Base-by-base conservation (phyloP, 257 asterid species). In the Solanum sejunctum region DNA sequence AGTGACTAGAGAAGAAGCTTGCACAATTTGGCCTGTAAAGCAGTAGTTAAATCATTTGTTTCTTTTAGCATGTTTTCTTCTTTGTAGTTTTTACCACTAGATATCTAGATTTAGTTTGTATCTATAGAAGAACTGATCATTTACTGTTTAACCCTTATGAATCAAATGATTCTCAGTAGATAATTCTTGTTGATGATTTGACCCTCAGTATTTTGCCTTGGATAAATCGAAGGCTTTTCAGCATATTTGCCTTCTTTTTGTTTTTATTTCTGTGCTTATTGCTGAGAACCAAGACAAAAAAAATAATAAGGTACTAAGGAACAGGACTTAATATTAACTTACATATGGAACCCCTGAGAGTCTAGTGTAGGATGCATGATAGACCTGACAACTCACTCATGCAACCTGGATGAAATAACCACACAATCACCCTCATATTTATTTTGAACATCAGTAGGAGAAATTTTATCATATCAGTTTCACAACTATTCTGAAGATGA, bases 341-440 rank as follows among this genome's bases (percentile, higher is more conserved):
- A 23, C 39, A 66, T 49, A 54, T 28, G 54, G 23, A 36, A 21
- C 21, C 69, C 41, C 18, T 49, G 60, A 83, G 43, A 26, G 23
- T 77, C 45, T 10, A 51, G 45, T 77, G 82, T 9, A 16, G 83
- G 17, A 52, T 52, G 63, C 83, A 52, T 78, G 83, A n/a, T 52
- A 56, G 83, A 78, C 83, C 83, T 78, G 66, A 78, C 49, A 26
- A 52, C 28, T 52, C 9, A 3, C 49, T 78, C 93, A 89, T 84
- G 89, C 88, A 73, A 47, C 86, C 49, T 56, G 80, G 85, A 63
- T 90, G 93, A 84, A 84, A 43, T 16, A 8, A 21, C 52, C 93
- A 89, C 89, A 82, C 87, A 39, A 79, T 43, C 60, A 32, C 54
- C 93, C 47, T 71, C 41, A 60, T 58, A 61, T 79, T 39, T 13